These are phyloP conservation scores for Candida morakotiae DNA, from an alignment of 805 yeast species.

Conservation along the genomic window DNA sequence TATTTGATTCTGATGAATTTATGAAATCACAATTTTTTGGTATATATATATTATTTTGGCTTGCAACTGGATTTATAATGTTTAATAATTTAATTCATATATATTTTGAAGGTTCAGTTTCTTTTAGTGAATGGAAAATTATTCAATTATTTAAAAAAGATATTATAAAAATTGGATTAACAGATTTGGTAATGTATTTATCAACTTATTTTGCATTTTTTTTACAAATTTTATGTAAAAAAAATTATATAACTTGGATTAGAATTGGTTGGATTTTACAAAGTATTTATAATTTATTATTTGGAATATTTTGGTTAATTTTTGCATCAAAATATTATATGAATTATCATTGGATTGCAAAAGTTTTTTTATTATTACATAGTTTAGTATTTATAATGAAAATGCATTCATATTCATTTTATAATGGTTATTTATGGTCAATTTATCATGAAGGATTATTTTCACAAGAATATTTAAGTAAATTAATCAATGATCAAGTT, in stretches of 20 bases:
- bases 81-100: constrained; percentile 53
- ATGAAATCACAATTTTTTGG: constrained; percentile 63
- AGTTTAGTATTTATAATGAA: constrained; percentile 88
- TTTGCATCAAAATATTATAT: constrained; percentile 46
- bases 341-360: constrained; percentile 84
- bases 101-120: constrained; percentile 40
- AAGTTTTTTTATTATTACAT: constrained; percentile 80
- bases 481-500: constrained; percentile 24
- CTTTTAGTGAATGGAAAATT: constrained; percentile 49
- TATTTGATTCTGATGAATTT: constrained; percentile 49
- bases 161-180: constrained; percentile 60
- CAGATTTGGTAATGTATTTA: constrained; percentile 74
- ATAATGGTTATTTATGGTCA: constrained; percentile 84
- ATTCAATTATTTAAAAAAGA: constrained; percentile 56
- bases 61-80: constrained; percentile 53
- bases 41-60: constrained; percentile 77
- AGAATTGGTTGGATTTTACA: constrained; percentile 61
- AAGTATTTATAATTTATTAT: constrained; percentile 49
- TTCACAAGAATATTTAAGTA: constrained; percentile 42
- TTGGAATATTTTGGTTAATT: constrained; percentile 49
- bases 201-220: constrained; percentile 56
- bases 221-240: constrained; percentile 53
- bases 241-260: constrained; percentile 54
- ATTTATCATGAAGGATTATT: constrained; percentile 51
- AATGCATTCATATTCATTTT: constrained; percentile 89